Evolutionary conservation across 2,329 filamentous ascomycete species (phyloP), one percentile per base, ranked within the genome.

Genomic region (Xylaria digitata): DNA sequence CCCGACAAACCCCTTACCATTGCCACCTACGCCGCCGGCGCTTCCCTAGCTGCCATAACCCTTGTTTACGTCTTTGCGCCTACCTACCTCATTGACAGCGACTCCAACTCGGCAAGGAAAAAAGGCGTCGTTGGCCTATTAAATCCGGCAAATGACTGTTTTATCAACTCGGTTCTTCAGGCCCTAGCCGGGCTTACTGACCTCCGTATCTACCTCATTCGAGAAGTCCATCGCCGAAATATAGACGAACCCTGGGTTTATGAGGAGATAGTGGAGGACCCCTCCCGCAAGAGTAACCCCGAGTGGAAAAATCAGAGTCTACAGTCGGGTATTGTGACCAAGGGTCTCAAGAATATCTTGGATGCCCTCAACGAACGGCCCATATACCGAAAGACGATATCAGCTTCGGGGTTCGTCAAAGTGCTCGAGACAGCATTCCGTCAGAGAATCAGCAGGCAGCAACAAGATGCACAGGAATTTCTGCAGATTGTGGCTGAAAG

Each of bases 401-500:
- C 92, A 17, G 94, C 95, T 2, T 87, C 89, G n/a, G 86, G 86
- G 0, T 97, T 99, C 76, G 91, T 99, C 49, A 84, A 87, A 69
- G 90, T 92, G 0, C 83, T 99, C 58, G 96, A 99, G 81, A 83
- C 84, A 34, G 94, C 95, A 0, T 99, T 97, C 76, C 89, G 89
- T 63, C 95, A 96, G 75, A 89, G 92, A 73, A 97, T 99, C 73
- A 97, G 92, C 77, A 87, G 95, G 61, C 93, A 96, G 76, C 96
- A 99, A 80, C 96, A 99, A 80, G 96, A 99, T 82, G 96, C 96
- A 11, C 96, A 99, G 76, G 96, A 99, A 78, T 97, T 99, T 70
- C 81, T 99, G 63, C 96, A 99, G 81, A 90, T 98, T 56, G 91
- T 99, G 13, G 92, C 93, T 2, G 95, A 99, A 81, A 87, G 95